These are phyloP conservation scores for Suillus fuscotomentosus DNA, from an alignment of 768 basidiomycete species.

Conservation along the genomic window DNA sequence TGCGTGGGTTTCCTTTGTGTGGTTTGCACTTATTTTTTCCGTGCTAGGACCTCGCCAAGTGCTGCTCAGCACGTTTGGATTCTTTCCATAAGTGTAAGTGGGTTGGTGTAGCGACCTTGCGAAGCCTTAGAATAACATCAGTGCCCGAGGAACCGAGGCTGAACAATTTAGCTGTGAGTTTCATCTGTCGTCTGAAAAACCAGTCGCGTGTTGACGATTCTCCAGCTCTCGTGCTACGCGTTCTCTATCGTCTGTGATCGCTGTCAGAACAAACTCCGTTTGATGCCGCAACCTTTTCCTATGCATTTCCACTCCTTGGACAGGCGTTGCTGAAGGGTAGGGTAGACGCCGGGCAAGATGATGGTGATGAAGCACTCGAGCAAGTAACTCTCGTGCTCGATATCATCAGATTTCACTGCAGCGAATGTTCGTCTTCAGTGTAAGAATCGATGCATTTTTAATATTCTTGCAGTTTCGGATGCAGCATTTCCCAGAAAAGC, in stretches of 20 bases:
- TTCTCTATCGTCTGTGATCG: constrained; percentile 80
- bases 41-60: constrained; percentile 59
- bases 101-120: constrained; percentile 82
- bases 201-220: not conserved
- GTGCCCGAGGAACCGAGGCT: constrained; percentile 70
- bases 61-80: constrained; percentile 74
- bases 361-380: constrained; percentile 73
- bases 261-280: constrained; percentile 81
- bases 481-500: too few relatives aligned
- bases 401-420: too few relatives aligned
- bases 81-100: constrained; percentile 51
- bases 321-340: constrained; percentile 71
- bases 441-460: too few relatives aligned
- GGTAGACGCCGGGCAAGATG: constrained; percentile 44
- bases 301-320: constrained; percentile 71
- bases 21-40: constrained; percentile 1
- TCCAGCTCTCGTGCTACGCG: constrained; percentile 74
- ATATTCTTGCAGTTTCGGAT: too few relatives aligned
- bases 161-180: constrained; percentile 56
- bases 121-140: constrained; percentile 61
- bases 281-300: constrained; percentile 83
- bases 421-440: too few relatives aligned
- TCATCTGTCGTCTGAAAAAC: not conserved
- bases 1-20: not conserved
- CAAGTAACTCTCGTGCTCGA: too few relatives aligned